Conservation (phyloP, 345 rosid species). For the Hevea brasiliensis region DNA sequence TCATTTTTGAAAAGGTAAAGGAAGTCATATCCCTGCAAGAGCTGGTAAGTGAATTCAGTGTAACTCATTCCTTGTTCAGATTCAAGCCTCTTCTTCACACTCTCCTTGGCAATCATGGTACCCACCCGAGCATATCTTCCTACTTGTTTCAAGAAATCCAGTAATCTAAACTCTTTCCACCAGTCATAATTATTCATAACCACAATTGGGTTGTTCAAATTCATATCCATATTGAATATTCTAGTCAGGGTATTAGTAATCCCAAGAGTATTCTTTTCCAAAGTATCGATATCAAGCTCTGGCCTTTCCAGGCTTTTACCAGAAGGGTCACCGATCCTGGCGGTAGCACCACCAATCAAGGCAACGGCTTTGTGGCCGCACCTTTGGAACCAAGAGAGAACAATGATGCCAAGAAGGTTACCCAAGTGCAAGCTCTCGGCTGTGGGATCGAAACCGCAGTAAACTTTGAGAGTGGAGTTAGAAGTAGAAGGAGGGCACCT, state of each 20-base stretch:
- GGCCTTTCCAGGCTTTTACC: constrained; percentile 93
- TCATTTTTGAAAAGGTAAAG: constrained; percentile 60
- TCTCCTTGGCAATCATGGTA: constrained; percentile 82
- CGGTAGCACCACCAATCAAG: constrained; percentile 93
- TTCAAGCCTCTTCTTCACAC: constrained; percentile 88
- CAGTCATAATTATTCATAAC: constrained; percentile 88
- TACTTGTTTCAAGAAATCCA: constrained; percentile 76
- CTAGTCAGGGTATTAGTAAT: constrained; percentile 46
- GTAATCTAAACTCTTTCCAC: constrained; percentile 84
- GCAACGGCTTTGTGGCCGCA: constrained; percentile 90
- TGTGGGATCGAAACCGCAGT: constrained; percentile 97
- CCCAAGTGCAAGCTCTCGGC: constrained; percentile 94
- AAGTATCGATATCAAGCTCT: constrained; percentile 55
- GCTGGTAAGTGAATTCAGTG: constrained; percentile 90
- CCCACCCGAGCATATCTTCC: constrained; percentile 88
- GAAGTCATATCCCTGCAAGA: constrained; percentile 89
- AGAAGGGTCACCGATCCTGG: constrained; percentile 90
- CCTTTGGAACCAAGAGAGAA: constrained; percentile 90
- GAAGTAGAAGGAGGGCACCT: constrained; percentile 56
- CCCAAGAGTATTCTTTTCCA: constrained; percentile 61
- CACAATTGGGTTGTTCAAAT: constrained; percentile 18
- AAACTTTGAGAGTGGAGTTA: constrained; percentile 50
- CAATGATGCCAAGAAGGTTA: constrained; percentile 84
- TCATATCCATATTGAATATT: constrained; percentile 41
- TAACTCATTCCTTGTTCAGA: constrained; percentile 96